These are phyloP conservation scores for Cryphonectria radicalis DNA, from an alignment of 2,329 filamentous ascomycete species.

Conservation along the genomic window DNA sequence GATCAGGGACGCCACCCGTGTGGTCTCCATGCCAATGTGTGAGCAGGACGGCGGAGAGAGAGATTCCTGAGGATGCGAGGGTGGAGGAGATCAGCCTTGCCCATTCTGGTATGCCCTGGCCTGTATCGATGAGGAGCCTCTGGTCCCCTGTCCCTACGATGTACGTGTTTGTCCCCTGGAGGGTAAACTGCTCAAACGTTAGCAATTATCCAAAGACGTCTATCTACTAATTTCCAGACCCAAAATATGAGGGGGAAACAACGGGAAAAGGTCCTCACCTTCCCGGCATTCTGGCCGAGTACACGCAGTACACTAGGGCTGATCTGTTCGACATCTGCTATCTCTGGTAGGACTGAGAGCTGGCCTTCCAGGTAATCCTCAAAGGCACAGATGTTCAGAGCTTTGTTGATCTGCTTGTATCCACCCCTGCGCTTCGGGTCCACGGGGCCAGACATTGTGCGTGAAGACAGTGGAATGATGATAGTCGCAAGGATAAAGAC, in stretches of 20 bases:
- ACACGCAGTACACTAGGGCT: constrained; percentile 47
- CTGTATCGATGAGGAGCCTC: constrained; percentile 74
- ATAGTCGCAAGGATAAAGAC: background rate
- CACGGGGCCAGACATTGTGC: background rate
- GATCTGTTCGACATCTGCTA: constrained; percentile 42
- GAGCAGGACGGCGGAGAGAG: constrained; percentile 56
- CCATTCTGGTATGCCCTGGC: constrained; percentile 69
- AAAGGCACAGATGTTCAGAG: constrained; percentile 51
- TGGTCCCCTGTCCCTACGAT: constrained; percentile 66
- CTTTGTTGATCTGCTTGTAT: constrained; percentile 52
- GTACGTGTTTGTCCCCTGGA: constrained; percentile 79
- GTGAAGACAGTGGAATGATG: background rate
- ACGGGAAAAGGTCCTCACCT: constrained; percentile 35
- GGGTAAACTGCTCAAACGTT: constrained; percentile 49
- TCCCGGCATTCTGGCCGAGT: constrained; percentile 49
- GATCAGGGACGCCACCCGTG: constrained; percentile 65
- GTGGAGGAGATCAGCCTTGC: constrained; percentile 39
- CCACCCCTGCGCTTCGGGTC: constrained; percentile 35
- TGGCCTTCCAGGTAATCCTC: constrained; percentile 52
- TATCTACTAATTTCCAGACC: background rate
- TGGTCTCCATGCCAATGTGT: constrained; percentile 81
- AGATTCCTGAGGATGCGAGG: constrained; percentile 33
- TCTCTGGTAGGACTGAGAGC: constrained; percentile 39
- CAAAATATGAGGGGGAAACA: background rate
- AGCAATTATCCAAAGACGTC: background rate